Base-by-base conservation (phyloP, 1,139 yeast genomes). In the Candida glucosophila region DNA sequence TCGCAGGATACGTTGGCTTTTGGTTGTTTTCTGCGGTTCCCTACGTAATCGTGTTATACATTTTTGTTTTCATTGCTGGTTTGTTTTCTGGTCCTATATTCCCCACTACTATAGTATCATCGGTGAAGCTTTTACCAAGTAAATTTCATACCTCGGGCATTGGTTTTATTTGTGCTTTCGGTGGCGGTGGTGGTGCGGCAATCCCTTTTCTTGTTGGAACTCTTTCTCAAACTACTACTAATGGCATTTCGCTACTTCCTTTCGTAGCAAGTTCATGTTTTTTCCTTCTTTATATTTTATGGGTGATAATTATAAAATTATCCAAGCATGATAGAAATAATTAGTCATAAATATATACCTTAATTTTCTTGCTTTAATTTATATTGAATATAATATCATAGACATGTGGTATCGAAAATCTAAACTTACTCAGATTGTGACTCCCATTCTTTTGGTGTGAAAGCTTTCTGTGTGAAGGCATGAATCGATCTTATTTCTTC, bases 401-500 rank as follows among this genome's bases (percentile, higher is more conserved):
- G 8, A n/a, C 8, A 16, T 16, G n/a, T 23, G 8, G 15, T 11
- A 19, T 11, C 9, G 19, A 8, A 23, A 5, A 20, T 14, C 6
- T 6, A 10, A 12, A 8, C 21, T 9, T 12, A 13, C 15, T 14
- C 12, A 22, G 7, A 11, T 34, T 63, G 69, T 3, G 49, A 53
- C 20, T 58, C 58, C 86, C 88, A 81, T 48, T 81, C 93, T 15
- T 68, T 77, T 2, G 71, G 68, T 0, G 92, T 79, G 41, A 71
- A 76, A 12, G 85, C 79, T 55, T 83, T 86, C 44, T 90, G 96
- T 1, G 96, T 85, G 49, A 90, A 92, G 0, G 98, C 98, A 55
- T 90, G 98, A 22, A 90, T 86, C 5, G 67, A 57, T 1, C 82
- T 78, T 22, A 90, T 83, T 47, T 88, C 95, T 11, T 78, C 85